Evolutionary conservation across 2,329 filamentous ascomycete genomes (phyloP), one percentile per base, ranked within the genome.

Genomic region (Mycocentrospora acerina): DNA sequence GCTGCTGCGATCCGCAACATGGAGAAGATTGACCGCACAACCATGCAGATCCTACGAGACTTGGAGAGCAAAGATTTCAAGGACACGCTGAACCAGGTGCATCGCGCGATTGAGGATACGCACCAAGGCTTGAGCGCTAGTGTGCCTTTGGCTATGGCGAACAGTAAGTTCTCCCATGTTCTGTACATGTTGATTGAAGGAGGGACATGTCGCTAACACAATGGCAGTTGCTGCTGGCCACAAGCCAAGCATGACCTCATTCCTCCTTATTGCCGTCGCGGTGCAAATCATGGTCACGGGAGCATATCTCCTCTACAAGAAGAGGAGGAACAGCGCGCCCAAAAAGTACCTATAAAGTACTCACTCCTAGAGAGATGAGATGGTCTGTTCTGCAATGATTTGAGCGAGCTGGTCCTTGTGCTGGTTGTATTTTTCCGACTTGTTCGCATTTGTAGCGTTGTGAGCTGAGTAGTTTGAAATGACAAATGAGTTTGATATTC

Each of bases 321-420:
- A 82, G 55, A 83, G 85, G 60, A 81, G 85, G 69, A 76, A 80
- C 26, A 82, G 76, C 48, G 81, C 82, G 67, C 88, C 88, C n/a
- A 95, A 95, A 78, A 96, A 96, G 72, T 96, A 90, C 68, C 71
- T 95, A 63, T 95, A 50, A 32, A 32, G 12, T 14, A 12, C n/a
- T 12, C n/a, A 7, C 25, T 27, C 25, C 11, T 27, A 11, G 19
- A 9, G 19, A 6, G 19, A 22, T 22, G 19, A 9, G 5, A 9
- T 9, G 5, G 19, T 22, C 9, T 22, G 9, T 22, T 22, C 9
- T 6, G 19, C 9, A 9, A 22, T 6, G 19, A 6, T 9, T 5
- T 9, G 19, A 9, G 19, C 19, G 19, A 22, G 19, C 19, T 22
- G 19, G 19, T 5, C 9, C 19, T 22, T 9, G 19, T 9, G 9